Conservation (phyloP, 2,329 filamentous ascomycete genomes). For the Fonsecaea erecta region DNA sequence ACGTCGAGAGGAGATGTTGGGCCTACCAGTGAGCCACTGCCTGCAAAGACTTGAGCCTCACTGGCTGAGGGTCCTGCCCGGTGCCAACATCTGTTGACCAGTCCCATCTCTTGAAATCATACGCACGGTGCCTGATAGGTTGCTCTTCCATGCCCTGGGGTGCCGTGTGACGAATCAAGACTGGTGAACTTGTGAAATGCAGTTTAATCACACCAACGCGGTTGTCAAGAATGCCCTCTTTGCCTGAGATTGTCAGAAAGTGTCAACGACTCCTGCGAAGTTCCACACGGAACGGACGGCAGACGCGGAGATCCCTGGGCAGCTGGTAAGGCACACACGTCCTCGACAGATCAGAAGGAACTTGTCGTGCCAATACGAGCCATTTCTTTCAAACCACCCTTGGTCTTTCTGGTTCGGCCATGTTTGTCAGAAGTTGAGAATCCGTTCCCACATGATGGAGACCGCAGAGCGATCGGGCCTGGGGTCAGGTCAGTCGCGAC, state of each 20-base stretch:
- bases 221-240: slow-evolving; percentile 1
- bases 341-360: background rate
- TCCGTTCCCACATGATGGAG: background rate
- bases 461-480: background rate
- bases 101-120: background rate
- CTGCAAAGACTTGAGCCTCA: background rate
- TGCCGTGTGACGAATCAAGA: background rate
- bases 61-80: background rate
- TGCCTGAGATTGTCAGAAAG: too few species aligned
- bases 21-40: background rate
- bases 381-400: background rate
- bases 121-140: background rate
- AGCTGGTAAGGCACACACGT: background rate
- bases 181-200: background rate
- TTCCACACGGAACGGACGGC: slow-evolving; percentile 1
- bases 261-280: background rate
- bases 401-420: background rate
- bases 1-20: background rate
- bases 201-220: background rate
- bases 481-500: background rate
- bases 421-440: background rate
- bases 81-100: background rate
- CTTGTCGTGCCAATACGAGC: slow-evolving; percentile 1
- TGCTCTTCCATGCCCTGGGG: background rate
- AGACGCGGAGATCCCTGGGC: slow-evolving; percentile 3